Percentiles rank a stretch among this genome's conserved stretches.
These are phyloP conservation scores for Didymella sp. DNA, from an alignment of 2,329 filamentous ascomycete species.

Conservation along the genomic window DNA sequence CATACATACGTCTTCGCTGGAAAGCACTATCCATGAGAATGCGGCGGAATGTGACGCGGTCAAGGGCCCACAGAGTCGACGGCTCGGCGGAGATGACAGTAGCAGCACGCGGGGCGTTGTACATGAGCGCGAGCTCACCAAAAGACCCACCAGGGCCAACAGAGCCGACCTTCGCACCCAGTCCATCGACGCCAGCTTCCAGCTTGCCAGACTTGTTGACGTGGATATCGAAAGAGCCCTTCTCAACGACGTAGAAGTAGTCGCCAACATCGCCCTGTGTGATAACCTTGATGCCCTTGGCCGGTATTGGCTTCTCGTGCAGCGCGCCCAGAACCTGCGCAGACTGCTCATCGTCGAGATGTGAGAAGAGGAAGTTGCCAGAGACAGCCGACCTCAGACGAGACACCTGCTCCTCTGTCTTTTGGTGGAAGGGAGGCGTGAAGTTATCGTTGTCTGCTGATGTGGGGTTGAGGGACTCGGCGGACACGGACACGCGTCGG, in stretches of 20 bases:
- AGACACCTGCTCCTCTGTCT: conserved; percentile 79
- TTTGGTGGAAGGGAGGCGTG: conserved; percentile 84
- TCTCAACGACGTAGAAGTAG: conserved; percentile 97
- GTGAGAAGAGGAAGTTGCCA: conserved; percentile 91
- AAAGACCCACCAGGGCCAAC: conserved; percentile 92
- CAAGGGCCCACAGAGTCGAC: conserved; percentile 90
- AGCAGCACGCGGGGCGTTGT: conserved; percentile 94
- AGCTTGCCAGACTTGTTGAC: conserved; percentile 80
- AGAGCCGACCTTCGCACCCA: conserved; percentile 81
- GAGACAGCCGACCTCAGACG: conserved; percentile 83
- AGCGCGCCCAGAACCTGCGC: conserved; percentile 86
- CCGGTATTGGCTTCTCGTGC: conserved; percentile 93
- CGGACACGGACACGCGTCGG: conserved; percentile 93
- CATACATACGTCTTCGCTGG: conserved; percentile 94
- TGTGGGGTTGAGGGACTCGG: conserved; percentile 91
- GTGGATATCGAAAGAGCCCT: conserved; percentile 87
- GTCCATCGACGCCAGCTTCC: conserved; percentile 79
- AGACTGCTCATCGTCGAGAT: conserved; percentile 92
- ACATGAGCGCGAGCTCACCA: conserved; percentile 97
- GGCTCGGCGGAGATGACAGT: conserved; percentile 86
- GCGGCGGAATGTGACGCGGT: conserved; percentile 94
- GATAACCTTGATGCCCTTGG: conserved; percentile 90
- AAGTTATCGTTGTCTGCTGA: conserved; percentile 86
- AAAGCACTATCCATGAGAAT: conserved; percentile 99
- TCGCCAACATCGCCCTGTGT: conserved; percentile 94